Evolutionary conservation across 2,329 filamentous ascomycete species (phyloP).

Genomic region (Neoascochyta sp.): DNA sequence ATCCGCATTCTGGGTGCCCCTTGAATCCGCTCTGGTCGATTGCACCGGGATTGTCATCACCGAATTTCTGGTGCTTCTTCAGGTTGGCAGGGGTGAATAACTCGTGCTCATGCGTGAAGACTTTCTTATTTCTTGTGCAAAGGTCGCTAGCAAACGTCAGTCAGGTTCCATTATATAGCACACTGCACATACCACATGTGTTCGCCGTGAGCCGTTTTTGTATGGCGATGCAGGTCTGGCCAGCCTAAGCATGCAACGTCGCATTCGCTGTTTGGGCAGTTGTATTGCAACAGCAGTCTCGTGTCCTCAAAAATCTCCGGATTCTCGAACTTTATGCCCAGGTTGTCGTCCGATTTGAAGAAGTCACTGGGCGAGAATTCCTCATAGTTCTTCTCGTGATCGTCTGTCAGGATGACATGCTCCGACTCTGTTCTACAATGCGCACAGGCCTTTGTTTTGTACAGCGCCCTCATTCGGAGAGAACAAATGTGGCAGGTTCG

Average conservation of each 20-base stretch:
- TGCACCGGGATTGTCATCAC: constrained; percentile 86
- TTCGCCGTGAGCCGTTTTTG: constrained; percentile 76
- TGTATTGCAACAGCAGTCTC: constrained; percentile 81
- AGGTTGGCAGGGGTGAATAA: constrained; percentile 79
- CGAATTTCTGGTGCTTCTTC: constrained; percentile 81
- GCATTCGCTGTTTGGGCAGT: constrained; percentile 82
- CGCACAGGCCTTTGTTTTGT: constrained; percentile 95
- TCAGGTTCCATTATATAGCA: too few species aligned
- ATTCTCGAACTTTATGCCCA: constrained; percentile 88
- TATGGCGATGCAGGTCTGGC: constrained; percentile 77
- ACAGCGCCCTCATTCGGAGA: constrained; percentile 83
- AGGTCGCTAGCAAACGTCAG: constrained; percentile 58
- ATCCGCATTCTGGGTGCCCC: constrained; percentile 90
- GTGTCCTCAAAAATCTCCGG: constrained; percentile 90
- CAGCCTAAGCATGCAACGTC: constrained; percentile 81
- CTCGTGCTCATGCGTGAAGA: constrained; percentile 97
- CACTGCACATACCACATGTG: constrained; percentile 64
- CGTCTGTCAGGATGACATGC: constrained; percentile 89
- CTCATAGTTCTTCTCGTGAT: constrained; percentile 74
- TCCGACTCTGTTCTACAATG: constrained; percentile 80
- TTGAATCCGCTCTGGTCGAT: constrained; percentile 93
- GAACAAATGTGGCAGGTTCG: constrained; percentile 95
- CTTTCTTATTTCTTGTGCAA: constrained; percentile 91
- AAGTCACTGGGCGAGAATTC: constrained; percentile 75
- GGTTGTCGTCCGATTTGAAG: constrained; percentile 72